phyloP scores from a whole-genome alignment of 2,329 filamentous ascomycete species.

The Trichoderma sp. region DNA sequence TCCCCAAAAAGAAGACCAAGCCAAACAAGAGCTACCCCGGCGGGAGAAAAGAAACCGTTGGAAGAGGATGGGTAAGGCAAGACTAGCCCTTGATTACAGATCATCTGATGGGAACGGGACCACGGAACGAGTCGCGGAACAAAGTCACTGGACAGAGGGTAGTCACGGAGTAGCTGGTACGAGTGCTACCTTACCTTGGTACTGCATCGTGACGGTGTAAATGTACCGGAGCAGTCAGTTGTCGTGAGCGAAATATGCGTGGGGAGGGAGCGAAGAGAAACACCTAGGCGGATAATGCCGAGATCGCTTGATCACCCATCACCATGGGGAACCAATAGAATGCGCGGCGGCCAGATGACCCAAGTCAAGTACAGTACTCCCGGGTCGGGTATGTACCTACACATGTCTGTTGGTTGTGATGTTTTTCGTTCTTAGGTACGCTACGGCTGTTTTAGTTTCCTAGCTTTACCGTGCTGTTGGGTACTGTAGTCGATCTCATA shows the following conservation, averaged over 20 bases:
- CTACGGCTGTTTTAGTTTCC: not conserved
- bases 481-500: not conserved
- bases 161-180: not conserved
- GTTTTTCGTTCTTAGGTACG: not conserved
- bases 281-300: constrained; percentile 14
- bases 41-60: constrained; percentile 9
- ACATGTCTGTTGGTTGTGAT: not conserved
- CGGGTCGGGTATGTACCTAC: not conserved
- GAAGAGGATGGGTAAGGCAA: constrained; percentile 1
- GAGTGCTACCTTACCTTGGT: not conserved
- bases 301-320: constrained; percentile 16
- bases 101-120: constrained; percentile 9
- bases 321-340: constrained; percentile 6
- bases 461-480: not conserved
- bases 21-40: constrained; percentile 5
- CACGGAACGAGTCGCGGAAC: not conserved
- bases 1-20: not conserved
- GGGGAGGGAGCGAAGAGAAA: not conserved
- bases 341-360: not conserved
- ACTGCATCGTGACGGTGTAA: not conserved
- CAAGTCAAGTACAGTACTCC: not conserved
- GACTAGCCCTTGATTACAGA: constrained; percentile 15
- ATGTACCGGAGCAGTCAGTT: not conserved
- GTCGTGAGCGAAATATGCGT: constrained; percentile 5
- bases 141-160: not conserved